Evolutionary conservation across 2,329 filamentous ascomycete species (phyloP).

Genomic region (Pseudogymnoascus sp.): DNA sequence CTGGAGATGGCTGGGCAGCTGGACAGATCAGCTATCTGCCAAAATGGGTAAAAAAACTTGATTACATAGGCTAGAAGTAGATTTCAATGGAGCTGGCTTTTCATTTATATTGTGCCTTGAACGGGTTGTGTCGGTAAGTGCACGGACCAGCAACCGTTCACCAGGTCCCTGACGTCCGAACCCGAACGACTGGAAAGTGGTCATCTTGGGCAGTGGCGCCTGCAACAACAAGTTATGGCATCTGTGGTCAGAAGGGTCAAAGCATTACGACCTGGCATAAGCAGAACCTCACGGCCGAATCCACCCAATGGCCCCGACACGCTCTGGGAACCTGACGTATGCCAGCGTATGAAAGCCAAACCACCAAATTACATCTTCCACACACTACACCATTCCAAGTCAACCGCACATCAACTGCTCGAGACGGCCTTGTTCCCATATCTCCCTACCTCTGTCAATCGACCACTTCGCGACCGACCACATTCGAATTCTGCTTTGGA

Average conservation of each 20-base stretch:
- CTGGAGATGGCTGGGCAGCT: conserved; percentile 64
- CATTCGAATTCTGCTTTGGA: not conserved
- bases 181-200: not conserved
- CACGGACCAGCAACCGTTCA: not conserved
- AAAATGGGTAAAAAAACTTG: not conserved
- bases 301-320: not conserved
- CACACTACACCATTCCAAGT: not conserved
- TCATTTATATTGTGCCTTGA: not conserved
- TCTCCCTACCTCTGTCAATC: not conserved
- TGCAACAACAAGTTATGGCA: not conserved
- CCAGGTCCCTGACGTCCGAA: not conserved
- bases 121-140: not conserved
- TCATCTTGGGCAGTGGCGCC: not conserved
- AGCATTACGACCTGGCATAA: not conserved
- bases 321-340: not conserved
- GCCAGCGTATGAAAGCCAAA: conserved; percentile 12
- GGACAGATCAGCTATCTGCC: conserved; percentile 34
- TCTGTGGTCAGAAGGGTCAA: not conserved
- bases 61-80: not conserved
- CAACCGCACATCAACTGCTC: not conserved
- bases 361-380: conserved; percentile 19
- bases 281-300: not conserved
- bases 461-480: not conserved
- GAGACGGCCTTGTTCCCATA: not conserved
- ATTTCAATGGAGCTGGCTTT: not conserved